Base-by-base conservation (phyloP, 2,329 filamentous ascomycete genomes). In the Penicillium sclerotigenum region DNA sequence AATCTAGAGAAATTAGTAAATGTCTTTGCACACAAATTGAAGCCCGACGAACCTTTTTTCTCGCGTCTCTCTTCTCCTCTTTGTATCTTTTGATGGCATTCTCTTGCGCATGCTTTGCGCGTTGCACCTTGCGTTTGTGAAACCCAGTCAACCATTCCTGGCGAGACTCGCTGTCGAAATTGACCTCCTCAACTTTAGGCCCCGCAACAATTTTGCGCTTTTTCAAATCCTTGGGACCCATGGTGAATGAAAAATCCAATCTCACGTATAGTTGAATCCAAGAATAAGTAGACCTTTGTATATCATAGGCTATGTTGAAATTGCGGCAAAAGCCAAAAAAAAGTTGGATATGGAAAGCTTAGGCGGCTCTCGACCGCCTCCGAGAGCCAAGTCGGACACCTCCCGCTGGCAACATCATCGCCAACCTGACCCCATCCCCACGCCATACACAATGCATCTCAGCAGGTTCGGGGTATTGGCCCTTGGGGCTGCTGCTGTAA, bases 121-220 rank as follows among this genome's bases (percentile, higher is more conserved):
- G 84, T 72, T 91, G 88, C 51, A 89, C 78, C 75, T 97, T 97
- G 74, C 94, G 88, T 81, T 97, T 99, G 79, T 93, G 92, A 76
- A 99, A 99, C 3, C 94, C 94, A 0, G 91, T 97, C 56, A 99
- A 81, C 71, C 90, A 99, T 69, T 97, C 91, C 62, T 88, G 79
- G 62, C 94, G 87, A 43, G 89, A 89, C 59, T 82, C 81, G 59
- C 82, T 77, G 77, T 99, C 91, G 77, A 97, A 99, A 50, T 80
- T 85, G 73, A 99, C 88, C 72, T 96, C 90, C 69, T 92, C 90
- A 58, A 90, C 80, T 37, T 79, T 76, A 43, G 80, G 71, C 26
- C 29, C 47, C 20, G 47, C 47, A 22, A 33, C 52, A 70, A 75
- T 65, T 72, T 88, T 90, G 62, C 88, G 81, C 68, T 85, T 87